phyloP scores from a whole-genome alignment of 2,329 filamentous ascomycete genomes.

The Ascocoryne sarcoides region DNA sequence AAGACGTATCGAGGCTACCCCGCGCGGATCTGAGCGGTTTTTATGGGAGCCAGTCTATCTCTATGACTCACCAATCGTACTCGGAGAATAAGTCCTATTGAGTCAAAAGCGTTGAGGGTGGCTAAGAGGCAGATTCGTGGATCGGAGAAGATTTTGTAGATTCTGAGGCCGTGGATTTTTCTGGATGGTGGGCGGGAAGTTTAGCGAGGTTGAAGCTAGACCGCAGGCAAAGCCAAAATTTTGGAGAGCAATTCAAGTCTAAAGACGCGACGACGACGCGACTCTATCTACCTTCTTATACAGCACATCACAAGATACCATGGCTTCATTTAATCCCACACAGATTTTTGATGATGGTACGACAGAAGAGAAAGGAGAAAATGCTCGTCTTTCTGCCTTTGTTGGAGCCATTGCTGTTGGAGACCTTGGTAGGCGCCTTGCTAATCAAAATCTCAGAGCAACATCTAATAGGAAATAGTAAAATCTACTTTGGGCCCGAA shows the following conservation, averaged over 20 bases:
- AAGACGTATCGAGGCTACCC: constrained; percentile 1
- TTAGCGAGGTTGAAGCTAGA: constrained; percentile 2
- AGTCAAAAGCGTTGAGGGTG: not conserved
- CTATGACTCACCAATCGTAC: not conserved
- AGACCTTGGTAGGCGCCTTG: constrained; percentile 46
- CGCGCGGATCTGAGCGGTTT: not conserved
- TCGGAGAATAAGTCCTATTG: not conserved
- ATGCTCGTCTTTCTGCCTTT: constrained; percentile 96
- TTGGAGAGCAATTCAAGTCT: not conserved
- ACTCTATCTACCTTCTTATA: constrained; percentile 4
- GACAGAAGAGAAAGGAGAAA: constrained; percentile 96
- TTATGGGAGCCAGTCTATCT: not conserved
- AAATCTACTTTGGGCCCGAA: constrained; percentile 97
- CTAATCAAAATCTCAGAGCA: not conserved
- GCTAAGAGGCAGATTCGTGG: not conserved
- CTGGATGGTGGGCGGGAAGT: constrained; percentile 2
- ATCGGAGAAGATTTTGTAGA: not conserved
- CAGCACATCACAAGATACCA: constrained; percentile 5
- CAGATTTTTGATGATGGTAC: constrained; percentile 98
- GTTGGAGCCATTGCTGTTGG: constrained; percentile 97
- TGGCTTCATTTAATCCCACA: constrained; percentile 68
- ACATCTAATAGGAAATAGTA: constrained; percentile 37
- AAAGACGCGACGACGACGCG: constrained; percentile 3
- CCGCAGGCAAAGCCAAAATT: constrained; percentile 3
- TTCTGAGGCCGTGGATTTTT: not conserved